These are phyloP conservation scores for Mycena vitilis DNA, from an alignment of 768 basidiomycete species.

Conservation along the genomic window DNA sequence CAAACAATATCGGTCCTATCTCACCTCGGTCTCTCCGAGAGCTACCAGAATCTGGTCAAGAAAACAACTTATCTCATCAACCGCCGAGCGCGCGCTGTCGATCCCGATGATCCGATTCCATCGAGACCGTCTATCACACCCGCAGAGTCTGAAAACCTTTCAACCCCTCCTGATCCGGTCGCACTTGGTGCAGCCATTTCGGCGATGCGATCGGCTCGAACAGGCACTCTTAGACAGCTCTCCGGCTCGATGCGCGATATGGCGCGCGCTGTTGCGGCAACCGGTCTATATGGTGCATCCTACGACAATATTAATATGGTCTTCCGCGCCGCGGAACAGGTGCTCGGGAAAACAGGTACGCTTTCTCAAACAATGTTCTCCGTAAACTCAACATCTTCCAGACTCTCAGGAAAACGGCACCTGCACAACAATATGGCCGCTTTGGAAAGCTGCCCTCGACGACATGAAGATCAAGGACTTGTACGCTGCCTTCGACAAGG, in stretches of 20 bases:
- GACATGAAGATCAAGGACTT: slow-evolving; percentile 42
- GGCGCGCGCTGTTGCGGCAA: not conserved
- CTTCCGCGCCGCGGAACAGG: not conserved
- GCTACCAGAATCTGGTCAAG: not conserved
- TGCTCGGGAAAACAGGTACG: not conserved
- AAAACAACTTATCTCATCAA: not conserved
- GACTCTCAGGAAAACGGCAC: slow-evolving; percentile 47
- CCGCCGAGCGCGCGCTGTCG: not conserved
- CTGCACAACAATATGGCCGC: slow-evolving; percentile 46
- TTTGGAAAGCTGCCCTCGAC: slow-evolving; percentile 40
- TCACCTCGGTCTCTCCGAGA: not conserved
- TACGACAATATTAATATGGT: slow-evolving; percentile 7
- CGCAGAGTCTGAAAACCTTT: not conserved
- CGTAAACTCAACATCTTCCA: not conserved
- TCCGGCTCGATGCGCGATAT: not conserved
- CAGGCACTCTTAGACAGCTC: not conserved
- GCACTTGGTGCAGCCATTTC: not conserved
- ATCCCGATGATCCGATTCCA: not conserved
- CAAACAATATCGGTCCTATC: slow-evolving; percentile 42
- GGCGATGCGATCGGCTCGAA: not conserved
- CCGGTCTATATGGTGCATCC: not conserved
- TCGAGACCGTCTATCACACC: not conserved
- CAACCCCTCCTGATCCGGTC: not conserved
- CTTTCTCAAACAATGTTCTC: not conserved
- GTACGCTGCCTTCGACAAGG: slow-evolving; percentile 35